phyloP scores from a whole-genome alignment of 441 rosid genomes.

The Arabidopsis lyrata region DNA sequence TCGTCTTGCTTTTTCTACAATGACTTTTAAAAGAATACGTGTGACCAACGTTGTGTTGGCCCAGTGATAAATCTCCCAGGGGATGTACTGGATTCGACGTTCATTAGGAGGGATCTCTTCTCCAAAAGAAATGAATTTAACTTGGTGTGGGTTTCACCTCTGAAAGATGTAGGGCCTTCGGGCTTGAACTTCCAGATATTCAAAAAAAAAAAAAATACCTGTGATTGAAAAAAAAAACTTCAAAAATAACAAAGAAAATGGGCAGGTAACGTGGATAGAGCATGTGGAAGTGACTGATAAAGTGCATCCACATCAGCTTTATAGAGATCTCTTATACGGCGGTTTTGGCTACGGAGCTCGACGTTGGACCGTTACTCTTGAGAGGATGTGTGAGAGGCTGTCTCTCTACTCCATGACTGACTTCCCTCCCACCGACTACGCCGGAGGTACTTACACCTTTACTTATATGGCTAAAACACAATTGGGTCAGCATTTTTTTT shows the following conservation, averaged over 20 bases:
- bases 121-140: no score
- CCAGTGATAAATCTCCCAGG: no score
- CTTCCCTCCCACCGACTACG: constrained; percentile 35
- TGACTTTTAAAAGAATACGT: no score
- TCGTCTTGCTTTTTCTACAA: no score
- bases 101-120: no score
- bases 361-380: constrained; percentile 65
- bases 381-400: constrained; percentile 71
- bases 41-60: no score
- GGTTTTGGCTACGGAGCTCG: constrained; percentile 66
- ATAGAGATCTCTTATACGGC: constrained; percentile 54
- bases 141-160: no score
- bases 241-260: neutral
- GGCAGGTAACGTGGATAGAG: constrained; percentile 80
- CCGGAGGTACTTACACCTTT: constrained; percentile 50
- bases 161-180: no score
- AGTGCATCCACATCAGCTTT: constrained; percentile 44
- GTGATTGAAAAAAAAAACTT: neutral
- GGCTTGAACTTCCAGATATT: no score
- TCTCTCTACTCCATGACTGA: constrained; percentile 21
- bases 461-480: neutral
- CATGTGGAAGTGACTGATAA: constrained; percentile 76
- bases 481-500: neutral
- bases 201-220: no score
- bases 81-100: no score